These are phyloP conservation scores for Dictyostelium intermedium DNA, from an alignment of 78 protist species.

Conservation along the genomic window DNA sequence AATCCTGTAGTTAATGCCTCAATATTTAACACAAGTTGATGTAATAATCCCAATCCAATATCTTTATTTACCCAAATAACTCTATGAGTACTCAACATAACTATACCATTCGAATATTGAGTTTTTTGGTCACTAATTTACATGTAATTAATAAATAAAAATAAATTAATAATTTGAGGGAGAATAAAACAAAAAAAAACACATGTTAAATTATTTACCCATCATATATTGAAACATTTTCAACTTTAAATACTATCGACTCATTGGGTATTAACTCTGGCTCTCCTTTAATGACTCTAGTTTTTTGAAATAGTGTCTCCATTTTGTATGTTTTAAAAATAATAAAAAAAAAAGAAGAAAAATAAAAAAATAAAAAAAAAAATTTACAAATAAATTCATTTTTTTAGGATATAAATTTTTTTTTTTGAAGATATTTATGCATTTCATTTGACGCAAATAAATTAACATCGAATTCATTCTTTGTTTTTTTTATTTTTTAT, in stretches of 20 bases:
- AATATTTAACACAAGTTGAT: neutral
- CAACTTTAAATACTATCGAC: neutral
- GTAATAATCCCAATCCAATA: neutral
- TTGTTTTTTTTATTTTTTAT: no score
- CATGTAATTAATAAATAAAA: neutral
- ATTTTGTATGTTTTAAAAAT: neutral
- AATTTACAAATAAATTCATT: no score
- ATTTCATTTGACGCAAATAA: no score
- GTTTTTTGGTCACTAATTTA: conserved; percentile 19
- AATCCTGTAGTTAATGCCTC: conserved; percentile 4
- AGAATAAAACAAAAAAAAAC: neutral
- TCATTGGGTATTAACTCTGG: neutral
- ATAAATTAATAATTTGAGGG: neutral
- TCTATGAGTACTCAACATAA: conserved; percentile 10
- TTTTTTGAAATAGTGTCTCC: neutral
- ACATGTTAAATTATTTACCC: neutral
- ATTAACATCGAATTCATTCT: no score
- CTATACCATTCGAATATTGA: conserved; percentile 4
- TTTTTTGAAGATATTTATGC: no score
- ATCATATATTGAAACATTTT: conserved; percentile 12
- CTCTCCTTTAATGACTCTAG: neutral
- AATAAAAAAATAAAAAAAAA: neutral
- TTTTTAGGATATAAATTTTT: no score
- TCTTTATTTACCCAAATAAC: conserved; percentile 28
- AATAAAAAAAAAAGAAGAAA: neutral